These are phyloP conservation scores for Papiliotrema laurentii DNA, from an alignment of 1,284 basidiomycete genomes.

Conservation along the genomic window DNA sequence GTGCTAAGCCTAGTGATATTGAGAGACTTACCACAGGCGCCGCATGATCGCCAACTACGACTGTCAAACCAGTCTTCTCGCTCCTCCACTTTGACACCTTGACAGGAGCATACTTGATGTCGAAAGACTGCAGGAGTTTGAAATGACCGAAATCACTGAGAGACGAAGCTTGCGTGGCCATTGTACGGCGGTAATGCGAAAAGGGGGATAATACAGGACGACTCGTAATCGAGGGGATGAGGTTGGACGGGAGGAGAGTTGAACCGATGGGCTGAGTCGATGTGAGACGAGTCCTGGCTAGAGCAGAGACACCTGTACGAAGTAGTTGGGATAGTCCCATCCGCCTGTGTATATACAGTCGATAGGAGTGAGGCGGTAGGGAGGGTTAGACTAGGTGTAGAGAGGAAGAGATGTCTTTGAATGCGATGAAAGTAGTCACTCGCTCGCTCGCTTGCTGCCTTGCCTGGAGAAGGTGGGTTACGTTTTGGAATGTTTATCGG, in stretches of 20 bases:
- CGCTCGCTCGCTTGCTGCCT: too few species aligned
- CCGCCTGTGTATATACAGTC: too few species aligned
- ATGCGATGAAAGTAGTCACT: too few species aligned
- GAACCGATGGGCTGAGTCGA: neutral
- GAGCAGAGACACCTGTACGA: too few species aligned
- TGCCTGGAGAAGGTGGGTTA: too few species aligned
- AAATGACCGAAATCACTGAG: constrained; percentile 37
- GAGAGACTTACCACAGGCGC: constrained; percentile 53
- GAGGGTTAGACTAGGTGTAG: too few species aligned
- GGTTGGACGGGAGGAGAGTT: neutral
- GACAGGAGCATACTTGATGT: constrained; percentile 44
- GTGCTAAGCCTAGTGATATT: constrained; percentile 7
- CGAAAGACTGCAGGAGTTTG: constrained; percentile 40
- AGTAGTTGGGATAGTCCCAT: too few species aligned
- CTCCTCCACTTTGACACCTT: constrained; percentile 46
- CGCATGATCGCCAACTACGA: constrained; percentile 63
- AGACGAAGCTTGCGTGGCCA: constrained; percentile 5
- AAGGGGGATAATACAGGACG: neutral
- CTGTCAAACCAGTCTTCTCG: constrained; percentile 49
- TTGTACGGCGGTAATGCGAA: neutral
- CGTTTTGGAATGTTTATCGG: too few species aligned
- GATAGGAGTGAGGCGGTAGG: too few species aligned
- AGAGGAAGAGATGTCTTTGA: too few species aligned
- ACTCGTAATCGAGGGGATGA: too few species aligned
- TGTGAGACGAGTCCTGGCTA: too few species aligned